Evolutionary conservation across 768 basidiomycete genomes (phyloP).

Genomic region (Boletus speciosus): DNA sequence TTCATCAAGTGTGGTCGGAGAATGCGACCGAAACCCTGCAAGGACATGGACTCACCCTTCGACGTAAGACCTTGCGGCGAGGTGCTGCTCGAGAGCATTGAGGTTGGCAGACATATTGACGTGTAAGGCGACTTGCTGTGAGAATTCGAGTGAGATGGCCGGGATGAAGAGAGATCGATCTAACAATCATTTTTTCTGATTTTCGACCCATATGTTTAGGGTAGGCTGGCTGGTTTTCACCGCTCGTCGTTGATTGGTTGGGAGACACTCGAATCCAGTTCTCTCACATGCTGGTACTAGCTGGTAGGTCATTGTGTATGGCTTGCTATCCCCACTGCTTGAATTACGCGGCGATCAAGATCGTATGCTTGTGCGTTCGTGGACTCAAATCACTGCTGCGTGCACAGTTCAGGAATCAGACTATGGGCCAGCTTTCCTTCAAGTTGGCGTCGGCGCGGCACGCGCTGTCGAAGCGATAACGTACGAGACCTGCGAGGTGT

Average conservation of each 20-base stretch:
- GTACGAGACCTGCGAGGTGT: slow-evolving; percentile 4
- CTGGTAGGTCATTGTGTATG: background rate
- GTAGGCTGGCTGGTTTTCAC: slow-evolving; percentile 20
- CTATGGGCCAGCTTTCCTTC: background rate
- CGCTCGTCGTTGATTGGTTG: slow-evolving; percentile 13
- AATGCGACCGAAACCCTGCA: slow-evolving; percentile 3
- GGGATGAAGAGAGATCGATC: slow-evolving; percentile 30
- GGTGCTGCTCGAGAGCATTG: slow-evolving; percentile 78
- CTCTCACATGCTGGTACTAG: background rate
- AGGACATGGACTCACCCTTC: slow-evolving; percentile 70
- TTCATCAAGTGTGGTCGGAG: slow-evolving; percentile 52
- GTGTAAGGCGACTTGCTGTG: slow-evolving; percentile 9
- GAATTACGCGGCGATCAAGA: background rate
- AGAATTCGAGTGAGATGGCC: slow-evolving; percentile 18
- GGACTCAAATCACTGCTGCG: background rate
- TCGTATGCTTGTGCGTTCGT: background rate
- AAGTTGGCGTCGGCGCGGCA: background rate
- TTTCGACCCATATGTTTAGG: slow-evolving; percentile 29
- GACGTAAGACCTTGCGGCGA: slow-evolving; percentile 82
- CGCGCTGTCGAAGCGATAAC: slow-evolving; percentile 20
- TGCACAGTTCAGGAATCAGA: background rate
- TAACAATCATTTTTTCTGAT: slow-evolving; percentile 11
- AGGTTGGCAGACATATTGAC: slow-evolving; percentile 63
- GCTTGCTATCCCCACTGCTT: background rate
- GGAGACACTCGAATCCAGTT: background rate